Percentiles rank a stretch among this genome's conserved stretches.
Evolutionary conservation across 768 basidiomycete species (phyloP).

Genomic region (Tylopilus plumbeoviolaceoides): DNA sequence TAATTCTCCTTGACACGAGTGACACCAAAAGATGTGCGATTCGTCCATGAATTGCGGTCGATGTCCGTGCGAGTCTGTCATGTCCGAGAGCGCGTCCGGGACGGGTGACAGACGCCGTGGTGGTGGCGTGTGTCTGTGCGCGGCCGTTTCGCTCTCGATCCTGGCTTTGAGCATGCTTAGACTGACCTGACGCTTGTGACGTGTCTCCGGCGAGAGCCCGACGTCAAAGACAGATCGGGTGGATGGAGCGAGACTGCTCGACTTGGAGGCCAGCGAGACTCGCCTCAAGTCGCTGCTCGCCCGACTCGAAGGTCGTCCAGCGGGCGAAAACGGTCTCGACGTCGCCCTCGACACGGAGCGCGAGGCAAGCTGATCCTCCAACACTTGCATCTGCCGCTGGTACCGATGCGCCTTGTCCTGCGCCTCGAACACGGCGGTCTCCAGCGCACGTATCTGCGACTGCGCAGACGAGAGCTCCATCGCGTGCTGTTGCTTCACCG

Average conservation of each 20-base stretch:
- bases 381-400: slow-evolving; percentile 59
- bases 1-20: slow-evolving; percentile 75
- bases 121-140: slow-evolving; percentile 42
- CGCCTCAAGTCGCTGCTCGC: slow-evolving; percentile 37
- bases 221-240: slow-evolving; percentile 64
- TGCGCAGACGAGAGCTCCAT: slow-evolving; percentile 80
- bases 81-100: slow-evolving; percentile 28
- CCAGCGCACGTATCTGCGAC: slow-evolving; percentile 73
- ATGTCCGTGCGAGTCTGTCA: slow-evolving; percentile 12
- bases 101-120: slow-evolving; percentile 57
- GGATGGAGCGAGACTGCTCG: slow-evolving; percentile 32
- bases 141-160: slow-evolving; percentile 74
- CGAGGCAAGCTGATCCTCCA: slow-evolving; percentile 63
- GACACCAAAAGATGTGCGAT: slow-evolving; percentile 88
- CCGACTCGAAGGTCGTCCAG: slow-evolving; percentile 42
- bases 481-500: slow-evolving; percentile 67
- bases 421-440: slow-evolving; percentile 68
- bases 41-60: slow-evolving; percentile 83
- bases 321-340: slow-evolving; percentile 46
- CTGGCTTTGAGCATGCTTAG: slow-evolving; percentile 88
- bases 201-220: slow-evolving; percentile 66
- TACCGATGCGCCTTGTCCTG: slow-evolving; percentile 63
- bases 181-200: slow-evolving; percentile 80
- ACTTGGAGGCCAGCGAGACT: slow-evolving; percentile 31
- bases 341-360: slow-evolving; percentile 41